Evolutionary conservation across 179 eudicot genomes (phyloP), one percentile per base, ranked within the genome.

Genomic region (Silene coronaria): DNA sequence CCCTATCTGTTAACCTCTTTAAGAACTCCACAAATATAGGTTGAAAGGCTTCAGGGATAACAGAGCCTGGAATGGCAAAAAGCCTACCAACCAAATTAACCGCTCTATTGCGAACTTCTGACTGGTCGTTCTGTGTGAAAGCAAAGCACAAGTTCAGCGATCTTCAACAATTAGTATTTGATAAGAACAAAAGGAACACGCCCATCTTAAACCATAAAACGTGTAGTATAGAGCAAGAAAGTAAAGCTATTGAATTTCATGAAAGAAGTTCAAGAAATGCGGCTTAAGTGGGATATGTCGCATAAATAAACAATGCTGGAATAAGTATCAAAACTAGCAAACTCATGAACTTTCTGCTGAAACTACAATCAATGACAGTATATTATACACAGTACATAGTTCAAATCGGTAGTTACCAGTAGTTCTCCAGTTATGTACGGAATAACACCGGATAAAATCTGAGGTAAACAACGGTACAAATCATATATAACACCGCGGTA

Each of bases 341-440:
- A n/a, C 12, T 51, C 22, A 9, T 46, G 59, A 6, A 34, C 0
- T 12, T 70, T 69, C 17, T 76, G 63, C 19, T 62, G 30, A 28
- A 22, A 3, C 12, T 59, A 19, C 57, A 69, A 61, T 42, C 26
- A 12, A 55, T 53, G 27, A 51, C 16, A 59, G 28, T 5, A 59
- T 24, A 59, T 38, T 42, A 16, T 38, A 45, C 17, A n/a, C 26
- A 30, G 36, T 10, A 26, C 14, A 48, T 4, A 77, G 26, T 27
- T 75, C 75, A 28, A 36, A 67, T 10, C 10, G 28, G 66, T 34
- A 65, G 69, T 85, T 93, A 96, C 99, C 99, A 93, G 81, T 67
- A 96, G 89, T 85, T 93, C 97, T 80, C 96, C 97, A 13, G 91
- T 89, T 66, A 96, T 76, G 80, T 88, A 93, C 45, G 99, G 97